Evolutionary conservation across 345 rosid genomes (phyloP), one percentile per base, ranked within the genome.

Genomic region (Camelina hispida): DNA sequence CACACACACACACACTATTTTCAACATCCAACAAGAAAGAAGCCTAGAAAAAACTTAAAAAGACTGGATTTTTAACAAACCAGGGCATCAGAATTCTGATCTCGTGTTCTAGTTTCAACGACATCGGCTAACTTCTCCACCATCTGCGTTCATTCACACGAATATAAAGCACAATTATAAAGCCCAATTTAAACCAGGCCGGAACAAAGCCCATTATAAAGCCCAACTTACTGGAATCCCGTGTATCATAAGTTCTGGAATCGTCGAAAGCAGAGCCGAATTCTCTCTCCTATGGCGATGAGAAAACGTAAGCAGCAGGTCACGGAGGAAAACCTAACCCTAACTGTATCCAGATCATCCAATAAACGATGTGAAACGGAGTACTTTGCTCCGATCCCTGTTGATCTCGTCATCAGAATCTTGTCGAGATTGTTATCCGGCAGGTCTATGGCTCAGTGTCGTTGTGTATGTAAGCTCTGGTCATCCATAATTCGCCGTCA

Each of bases 41-140:
- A 42, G 62, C 61, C 69, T 48, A 51, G 10, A 48, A 66, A 66
- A 44, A n/a, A 59, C 46, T 18, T 17, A 23, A 47, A 20, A 73
- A 73, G 47, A 34, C 18, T 14, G 8, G 43, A 52, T 16, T 30
- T 38, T 17, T 28, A 47, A 73, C 77, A 35, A 66, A 91, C 98
- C 93, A 89, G 79, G 30, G 86, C 87, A 78, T 91, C 94, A 18
- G 96, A 87, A 58, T 87, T 87, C 82, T 89, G 97, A 74, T 93
- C 96, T 48, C 94, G 78, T 15, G 78, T 82, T 72, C 94, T 97
- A 76, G 76, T 88, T 62, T 91, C 98, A 11, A 89, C 62, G 22
- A 79, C 89, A 68, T 89, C 93, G 10, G 80, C 78, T 65, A 91
- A 78, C 71, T 87, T 86, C 87, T 93, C 96, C 74, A 84, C 88